Evolutionary conservation across 257 asterid species (phyloP), one percentile per base, ranked within the genome.

Genomic region (Henckelia pumila): DNA sequence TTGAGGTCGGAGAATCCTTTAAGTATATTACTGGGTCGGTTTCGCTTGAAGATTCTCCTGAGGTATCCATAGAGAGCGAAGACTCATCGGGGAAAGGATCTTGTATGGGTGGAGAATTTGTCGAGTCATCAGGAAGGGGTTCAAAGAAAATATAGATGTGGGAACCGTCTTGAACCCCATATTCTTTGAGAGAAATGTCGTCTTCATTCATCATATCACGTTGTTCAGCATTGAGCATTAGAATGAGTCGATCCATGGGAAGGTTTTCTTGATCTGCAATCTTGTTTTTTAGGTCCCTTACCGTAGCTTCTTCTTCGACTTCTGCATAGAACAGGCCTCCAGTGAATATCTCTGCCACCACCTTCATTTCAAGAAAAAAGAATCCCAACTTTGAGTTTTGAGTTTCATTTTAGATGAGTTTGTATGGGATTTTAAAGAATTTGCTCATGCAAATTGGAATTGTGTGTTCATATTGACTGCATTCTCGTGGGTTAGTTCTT

Each of bases 141-240:
- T 47, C 24, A 7, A 88, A 78, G 69, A 88, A 82, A 40, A 89
- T 70, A 63, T 88, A 88, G 59, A 89, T 57, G 52, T 71, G 95
- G 40, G 96, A 89, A 68, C 87, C 80, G 52, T 88, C 91, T 55
- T 21, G n/a, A 26, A 92, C 80, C 1, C 95, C 92, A 6, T 78
- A 86, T 2, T 79, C 84, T 11, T 57, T 65, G 20, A 92, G 85
- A 7, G 70, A 5, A 40, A 53, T 33, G 26, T 85, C 81, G 6
- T 86, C 77, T 0, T 67, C 61, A 9, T 30, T 66, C 77, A 87
- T 61, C 52, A 59, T 6, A 25, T 53, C 22, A 55, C 28, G 65
- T 22, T 68, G 29, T 55, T 52, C 65, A 19, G 73, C 69, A 32
- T 84, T 67, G 29, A 82, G 68, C 73, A 84, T 71, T 74, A 89